phyloP scores from a whole-genome alignment of 106 monocot species.

The Iris macrosiphon region DNA sequence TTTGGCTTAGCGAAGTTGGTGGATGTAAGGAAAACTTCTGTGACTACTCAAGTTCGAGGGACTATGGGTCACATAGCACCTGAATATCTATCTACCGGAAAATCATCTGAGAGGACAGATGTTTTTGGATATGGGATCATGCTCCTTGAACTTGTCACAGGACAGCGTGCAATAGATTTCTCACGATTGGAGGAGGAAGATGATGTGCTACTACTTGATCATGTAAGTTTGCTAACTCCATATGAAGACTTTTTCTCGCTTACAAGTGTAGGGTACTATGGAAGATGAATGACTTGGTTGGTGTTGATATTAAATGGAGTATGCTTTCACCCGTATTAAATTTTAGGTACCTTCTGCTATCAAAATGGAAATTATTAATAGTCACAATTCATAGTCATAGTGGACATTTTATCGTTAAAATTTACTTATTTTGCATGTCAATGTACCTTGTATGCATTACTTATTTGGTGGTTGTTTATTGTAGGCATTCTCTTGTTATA shows the following conservation, averaged over 20 bases:
- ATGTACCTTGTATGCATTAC: too few species aligned
- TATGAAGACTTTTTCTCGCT: background rate
- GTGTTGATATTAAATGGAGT: too few species aligned
- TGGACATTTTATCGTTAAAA: too few species aligned
- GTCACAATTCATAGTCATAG: too few species aligned
- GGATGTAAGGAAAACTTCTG: conserved; percentile 35
- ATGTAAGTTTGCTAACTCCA: conserved; percentile 28
- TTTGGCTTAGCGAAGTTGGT: conserved; percentile 52
- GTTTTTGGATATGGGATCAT: conserved; percentile 52
- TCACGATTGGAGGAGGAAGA: conserved; percentile 55
- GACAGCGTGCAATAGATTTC: conserved; percentile 64
- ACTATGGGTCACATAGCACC: conserved; percentile 67
- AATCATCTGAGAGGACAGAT: conserved; percentile 44
- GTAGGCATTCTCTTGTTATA: too few species aligned
- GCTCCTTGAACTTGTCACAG: conserved; percentile 52
- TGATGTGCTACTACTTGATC: conserved; percentile 65
- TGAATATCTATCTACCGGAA: conserved; percentile 49
- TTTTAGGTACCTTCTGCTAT: background rate
- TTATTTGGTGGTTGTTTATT: too few species aligned
- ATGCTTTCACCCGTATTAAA: background rate
- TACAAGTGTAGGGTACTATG: too few species aligned
- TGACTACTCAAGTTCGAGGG: conserved; percentile 42
- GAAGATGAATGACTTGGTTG: background rate
- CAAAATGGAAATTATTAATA: too few species aligned
- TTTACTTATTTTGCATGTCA: too few species aligned